Conservation (phyloP, 108 stramenopile genomes). For the Fistulifera solaris region DNA sequence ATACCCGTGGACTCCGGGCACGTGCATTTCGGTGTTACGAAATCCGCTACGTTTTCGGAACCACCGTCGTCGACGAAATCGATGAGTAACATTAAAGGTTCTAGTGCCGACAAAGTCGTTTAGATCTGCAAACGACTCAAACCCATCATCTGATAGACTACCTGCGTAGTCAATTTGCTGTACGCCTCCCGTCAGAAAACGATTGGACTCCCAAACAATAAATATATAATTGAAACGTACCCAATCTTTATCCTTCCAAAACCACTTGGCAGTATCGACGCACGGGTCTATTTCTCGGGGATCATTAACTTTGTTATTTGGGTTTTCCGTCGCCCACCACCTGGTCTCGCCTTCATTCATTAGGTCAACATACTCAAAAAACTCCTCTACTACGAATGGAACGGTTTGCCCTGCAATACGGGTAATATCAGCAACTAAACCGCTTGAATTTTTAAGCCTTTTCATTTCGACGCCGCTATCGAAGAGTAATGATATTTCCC, state of each 20-base stretch:
- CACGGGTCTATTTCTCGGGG: not conserved
- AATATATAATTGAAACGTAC: conserved; percentile 23
- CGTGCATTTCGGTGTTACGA: too few species aligned
- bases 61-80: conserved; percentile 50
- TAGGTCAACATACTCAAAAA: conserved; percentile 44
- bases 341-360: conserved; percentile 28
- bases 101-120: conserved; percentile 33
- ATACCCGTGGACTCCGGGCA: too few species aligned
- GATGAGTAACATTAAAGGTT: conserved; percentile 33
- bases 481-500: conserved; percentile 55
- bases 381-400: conserved; percentile 32
- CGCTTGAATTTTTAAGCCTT: conserved; percentile 19
- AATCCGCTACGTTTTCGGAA: conserved; percentile 26
- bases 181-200: not conserved
- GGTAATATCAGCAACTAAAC: conserved; percentile 19
- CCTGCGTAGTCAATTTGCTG: conserved; percentile 9
- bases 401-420: conserved; percentile 41
- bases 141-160: conserved; percentile 28
- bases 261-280: conserved; percentile 21
- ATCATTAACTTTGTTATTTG: conserved; percentile 6
- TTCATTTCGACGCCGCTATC: conserved; percentile 50
- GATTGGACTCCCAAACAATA: not conserved
- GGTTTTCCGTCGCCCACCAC: conserved; percentile 62
- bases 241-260: conserved; percentile 43
- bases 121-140: conserved; percentile 52